phyloP scores from a whole-genome alignment of 306 rosid genomes.

The Lagenaria siceraria region DNA sequence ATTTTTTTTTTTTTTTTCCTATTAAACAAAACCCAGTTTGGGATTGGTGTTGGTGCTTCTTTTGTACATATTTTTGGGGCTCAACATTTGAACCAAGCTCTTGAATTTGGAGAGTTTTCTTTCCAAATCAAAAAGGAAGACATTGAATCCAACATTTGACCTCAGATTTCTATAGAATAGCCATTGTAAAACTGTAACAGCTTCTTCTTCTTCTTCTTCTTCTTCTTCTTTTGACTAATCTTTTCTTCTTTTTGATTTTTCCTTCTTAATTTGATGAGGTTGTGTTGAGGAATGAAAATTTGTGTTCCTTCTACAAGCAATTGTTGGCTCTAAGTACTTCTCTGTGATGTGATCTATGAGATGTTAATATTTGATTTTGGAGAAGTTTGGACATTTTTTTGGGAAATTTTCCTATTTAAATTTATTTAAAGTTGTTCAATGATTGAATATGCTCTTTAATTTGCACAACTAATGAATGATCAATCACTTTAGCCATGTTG shows the following conservation, averaged over 20 bases:
- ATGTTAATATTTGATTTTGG: neutral
- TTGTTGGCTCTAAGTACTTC: neutral
- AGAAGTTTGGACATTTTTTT: neutral
- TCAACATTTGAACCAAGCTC: neutral
- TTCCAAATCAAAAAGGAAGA: neutral
- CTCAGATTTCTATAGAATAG: constrained; percentile 1
- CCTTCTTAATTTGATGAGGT: neutral
- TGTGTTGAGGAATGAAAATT: neutral
- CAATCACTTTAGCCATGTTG: neutral
- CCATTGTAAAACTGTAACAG: neutral
- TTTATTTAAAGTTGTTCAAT: neutral
- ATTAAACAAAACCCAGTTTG: constrained; percentile 6
- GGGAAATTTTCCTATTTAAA: neutral
- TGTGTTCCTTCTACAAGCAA: neutral
- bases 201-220: neutral
- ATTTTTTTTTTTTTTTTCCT: neutral
- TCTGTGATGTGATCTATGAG: neutral
- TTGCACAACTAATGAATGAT: neutral
- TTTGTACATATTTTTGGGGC: neutral
- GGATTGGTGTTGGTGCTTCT: neutral
- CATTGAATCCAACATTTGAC: neutral
- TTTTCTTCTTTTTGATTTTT: neutral
- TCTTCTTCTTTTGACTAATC: neutral
- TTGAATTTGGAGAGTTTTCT: constrained; percentile 1
- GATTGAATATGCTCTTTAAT: neutral